These are phyloP conservation scores for Psilocybe mexicana DNA, from an alignment of 1,284 basidiomycete genomes.

Conservation along the genomic window DNA sequence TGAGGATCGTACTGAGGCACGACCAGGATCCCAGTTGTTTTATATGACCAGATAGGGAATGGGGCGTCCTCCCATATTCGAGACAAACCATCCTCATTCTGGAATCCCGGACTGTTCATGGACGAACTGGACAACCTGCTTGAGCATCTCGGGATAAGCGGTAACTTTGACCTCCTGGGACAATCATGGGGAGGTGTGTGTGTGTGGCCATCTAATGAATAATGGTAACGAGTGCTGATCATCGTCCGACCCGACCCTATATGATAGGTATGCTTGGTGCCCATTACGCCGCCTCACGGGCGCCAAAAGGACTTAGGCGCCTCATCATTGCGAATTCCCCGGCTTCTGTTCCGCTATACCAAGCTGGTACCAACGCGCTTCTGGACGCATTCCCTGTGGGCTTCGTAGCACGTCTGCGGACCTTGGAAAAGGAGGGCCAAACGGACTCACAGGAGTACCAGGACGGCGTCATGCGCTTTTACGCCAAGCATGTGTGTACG, in stretches of 20 bases:
- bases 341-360: conserved; percentile 32
- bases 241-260: background rate
- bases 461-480: conserved; percentile 23
- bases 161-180: conserved; percentile 43
- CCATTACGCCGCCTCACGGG: conserved; percentile 29
- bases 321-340: conserved; percentile 39
- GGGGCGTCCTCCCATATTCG: conserved; percentile 23
- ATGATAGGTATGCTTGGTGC: conserved; percentile 39
- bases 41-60: conserved; percentile 30
- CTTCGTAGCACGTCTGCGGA: conserved; percentile 22
- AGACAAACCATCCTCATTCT: conserved; percentile 35
- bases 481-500: conserved; percentile 26
- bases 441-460: conserved; percentile 27
- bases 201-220: too few species aligned
- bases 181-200: conserved; percentile 47
- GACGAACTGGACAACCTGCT: conserved; percentile 50
- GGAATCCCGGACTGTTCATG: conserved; percentile 49
- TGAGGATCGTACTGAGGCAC: background rate
- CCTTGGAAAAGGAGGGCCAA: conserved; percentile 25
- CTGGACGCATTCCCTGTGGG: conserved; percentile 26
- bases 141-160: conserved; percentile 35
- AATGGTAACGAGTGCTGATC: too few species aligned
- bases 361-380: conserved; percentile 22
- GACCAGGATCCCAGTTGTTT: conserved; percentile 21
- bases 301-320: conserved; percentile 38